These are phyloP conservation scores for Inosperma sp. DNA, from an alignment of 768 basidiomycete genomes.

Conservation along the genomic window DNA sequence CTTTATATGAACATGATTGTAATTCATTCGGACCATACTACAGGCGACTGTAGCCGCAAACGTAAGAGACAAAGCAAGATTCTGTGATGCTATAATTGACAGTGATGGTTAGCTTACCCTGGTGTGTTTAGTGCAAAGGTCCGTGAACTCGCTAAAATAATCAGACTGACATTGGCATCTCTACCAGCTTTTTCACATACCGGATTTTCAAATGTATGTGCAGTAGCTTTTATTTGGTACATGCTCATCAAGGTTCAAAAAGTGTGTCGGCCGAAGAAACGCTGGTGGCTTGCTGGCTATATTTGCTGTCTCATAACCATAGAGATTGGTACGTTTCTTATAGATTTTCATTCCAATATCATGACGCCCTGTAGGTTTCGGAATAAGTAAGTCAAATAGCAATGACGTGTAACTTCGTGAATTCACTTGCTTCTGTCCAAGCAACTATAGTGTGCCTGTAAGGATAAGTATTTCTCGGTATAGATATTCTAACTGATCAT, in stretches of 20 bases:
- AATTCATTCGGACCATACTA: background rate
- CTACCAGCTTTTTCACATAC: constrained; percentile 36
- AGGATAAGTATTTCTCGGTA: too few relatives aligned
- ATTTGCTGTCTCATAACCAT: constrained; percentile 36
- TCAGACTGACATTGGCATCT: background rate
- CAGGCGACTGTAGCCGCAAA: constrained; percentile 38
- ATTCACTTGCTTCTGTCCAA: too few relatives aligned
- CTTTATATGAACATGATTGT: background rate
- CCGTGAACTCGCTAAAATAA: constrained; percentile 12
- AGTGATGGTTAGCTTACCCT: constrained; percentile 31
- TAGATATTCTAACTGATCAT: too few relatives aligned
- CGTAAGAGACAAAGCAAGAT: constrained; percentile 19
- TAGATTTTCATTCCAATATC: background rate
- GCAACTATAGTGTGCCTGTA: too few relatives aligned
- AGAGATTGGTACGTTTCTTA: constrained; percentile 35
- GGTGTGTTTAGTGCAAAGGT: constrained; percentile 42
- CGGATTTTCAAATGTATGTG: constrained; percentile 37
- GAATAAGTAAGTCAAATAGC: constrained; percentile 39
- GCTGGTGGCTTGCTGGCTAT: constrained; percentile 34
- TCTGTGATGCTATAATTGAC: background rate
- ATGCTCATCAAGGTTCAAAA: background rate
- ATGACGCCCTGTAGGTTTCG: constrained; percentile 31
- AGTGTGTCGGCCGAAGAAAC: constrained; percentile 33
- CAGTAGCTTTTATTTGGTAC: background rate
- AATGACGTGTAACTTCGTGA: too few relatives aligned